Evolutionary conservation across 192 early-diverging fungal genomes (phyloP).

Genomic region (Backusella mclennaniae): DNA sequence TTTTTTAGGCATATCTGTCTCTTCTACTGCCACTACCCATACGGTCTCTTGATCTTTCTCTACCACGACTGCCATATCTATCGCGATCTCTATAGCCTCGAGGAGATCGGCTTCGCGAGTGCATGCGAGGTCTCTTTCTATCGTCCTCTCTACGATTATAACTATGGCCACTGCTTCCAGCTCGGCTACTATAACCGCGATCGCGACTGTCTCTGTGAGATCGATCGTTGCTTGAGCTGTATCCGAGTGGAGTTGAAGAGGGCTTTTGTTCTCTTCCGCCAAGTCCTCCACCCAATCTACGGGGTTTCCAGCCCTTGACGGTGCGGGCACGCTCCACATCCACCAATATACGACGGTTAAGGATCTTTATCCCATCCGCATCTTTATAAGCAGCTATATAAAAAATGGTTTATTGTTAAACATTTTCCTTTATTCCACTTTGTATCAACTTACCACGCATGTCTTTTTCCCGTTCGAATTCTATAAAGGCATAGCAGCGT

Average conservation of each 20-base stretch:
- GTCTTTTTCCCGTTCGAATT: constrained; percentile 87
- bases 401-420: background rate
- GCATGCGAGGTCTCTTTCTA: constrained; percentile 33
- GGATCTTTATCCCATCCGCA: constrained; percentile 85
- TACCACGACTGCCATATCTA: constrained; percentile 26
- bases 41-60: constrained; percentile 34
- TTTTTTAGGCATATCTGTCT: constrained; percentile 27
- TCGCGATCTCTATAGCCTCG: constrained; percentile 37
- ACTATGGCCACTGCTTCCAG: constrained; percentile 17
- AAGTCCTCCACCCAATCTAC: constrained; percentile 77
- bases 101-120: constrained; percentile 40
- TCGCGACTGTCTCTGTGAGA: constrained; percentile 26
- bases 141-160: constrained; percentile 27
- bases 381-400: constrained; percentile 71
- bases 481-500: constrained; percentile 94
- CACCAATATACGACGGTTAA: constrained; percentile 82
- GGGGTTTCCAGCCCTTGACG: constrained; percentile 92
- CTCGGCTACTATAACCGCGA: constrained; percentile 27
- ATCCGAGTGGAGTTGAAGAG: background rate
- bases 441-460: constrained; percentile 53
- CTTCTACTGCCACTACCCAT: constrained; percentile 19
- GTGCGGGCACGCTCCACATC: constrained; percentile 97
- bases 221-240: constrained; percentile 26
- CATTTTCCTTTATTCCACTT: background rate
- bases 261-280: constrained; percentile 52